Evolutionary conservation across 1,284 basidiomycete genomes (phyloP), one percentile per base, ranked within the genome.

Genomic region (Leucoagaricus sp.): DNA sequence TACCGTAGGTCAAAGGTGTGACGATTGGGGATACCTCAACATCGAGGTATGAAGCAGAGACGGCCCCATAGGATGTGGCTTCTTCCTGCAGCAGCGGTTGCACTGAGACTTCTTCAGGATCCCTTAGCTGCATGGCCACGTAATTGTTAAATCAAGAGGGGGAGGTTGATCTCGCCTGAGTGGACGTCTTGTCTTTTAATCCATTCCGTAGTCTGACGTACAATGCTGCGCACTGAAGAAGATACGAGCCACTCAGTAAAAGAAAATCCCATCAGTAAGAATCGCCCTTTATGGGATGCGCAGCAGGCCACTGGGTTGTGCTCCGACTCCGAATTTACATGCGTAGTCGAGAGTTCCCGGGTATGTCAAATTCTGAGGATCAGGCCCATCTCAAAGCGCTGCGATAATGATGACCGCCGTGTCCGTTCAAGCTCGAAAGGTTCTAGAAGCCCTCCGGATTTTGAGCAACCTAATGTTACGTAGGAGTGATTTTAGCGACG

Each of bases 21-120:
- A 55, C 56, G 9, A 56, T 55, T 3, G 54, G 54, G n/a, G 54
- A 56, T 28, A 56, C 34, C 41, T 58, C 49, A 5, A 40, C 28
- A 15, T 46, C 57, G 10, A 26, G 28, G 44, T 34, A 23, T n/a
- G 51, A 46, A 12, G 21, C 47, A 26, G 34, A n/a, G 23, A 29
- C 15, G 19, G 28, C 23, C 31, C 46, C 29, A 42, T 46, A 45
- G 12, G 51, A 45, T 21, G 19, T 45, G 5, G n/a, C 45, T 12
- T 25, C 12, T 28, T 23, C 45, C 25, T 19, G 33, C 9, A 54
- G 13, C n/a, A 26, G 51, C 7, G 48, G 41, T 31, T 51, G 23
- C 3, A 10, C 8, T 29, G 48, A 38, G 17, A 33, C 21, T 41
- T 33, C n/a, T 26, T 52, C 48, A 31, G 54, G n/a, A 15, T 45